Base-by-base conservation (phyloP, 179 eudicot genomes). In the Beta lomatogona region DNA sequence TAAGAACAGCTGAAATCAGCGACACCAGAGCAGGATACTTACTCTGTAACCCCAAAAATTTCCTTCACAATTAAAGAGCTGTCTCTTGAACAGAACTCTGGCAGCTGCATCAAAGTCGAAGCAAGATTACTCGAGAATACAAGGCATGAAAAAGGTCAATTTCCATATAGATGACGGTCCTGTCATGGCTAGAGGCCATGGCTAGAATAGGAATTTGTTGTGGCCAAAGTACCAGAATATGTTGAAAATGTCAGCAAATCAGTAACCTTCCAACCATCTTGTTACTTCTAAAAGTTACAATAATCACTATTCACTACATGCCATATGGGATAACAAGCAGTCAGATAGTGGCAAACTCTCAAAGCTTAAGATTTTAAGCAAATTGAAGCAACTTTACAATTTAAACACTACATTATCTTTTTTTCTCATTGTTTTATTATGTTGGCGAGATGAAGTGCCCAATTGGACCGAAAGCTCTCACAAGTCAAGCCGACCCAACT, bases 11-110 rank as follows among this genome's bases (percentile, higher is more conserved):
- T 71, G 19, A 46, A 54, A 76, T 55, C 61, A 54, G 53, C 48
- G 44, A 57, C 67, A 79, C 28, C 12, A 36, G 78, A 88, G 68
- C 72, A 79, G 25, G 82, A 64, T 50, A 75, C 97, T 84, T 88
- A 95, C 99, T 95, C 99, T 79, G 99, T 89, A 75, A 95, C 99
- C 46, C 99, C 98, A 75, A 95, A 95, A 58, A 94, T 89, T 86
- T 94, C 95, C 87, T 95, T 95, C 83, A 95, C 92, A 22, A 88
- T 83, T 71, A 92, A 88, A 59, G 95, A 90, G 89, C 89, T 89
- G 79, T 92, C 97, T 85, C 80, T 89, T n/a, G 92, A 90, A 86
- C 98, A 94, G 82, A 95, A 94, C 86, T 92, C 97, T 9, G 98
- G 93, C 70, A 94, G 88, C 99, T 95, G 90, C 71, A 86, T 74